phyloP scores from a whole-genome alignment of 2,329 filamentous ascomycete species.

The Colletotrichum musae region DNA sequence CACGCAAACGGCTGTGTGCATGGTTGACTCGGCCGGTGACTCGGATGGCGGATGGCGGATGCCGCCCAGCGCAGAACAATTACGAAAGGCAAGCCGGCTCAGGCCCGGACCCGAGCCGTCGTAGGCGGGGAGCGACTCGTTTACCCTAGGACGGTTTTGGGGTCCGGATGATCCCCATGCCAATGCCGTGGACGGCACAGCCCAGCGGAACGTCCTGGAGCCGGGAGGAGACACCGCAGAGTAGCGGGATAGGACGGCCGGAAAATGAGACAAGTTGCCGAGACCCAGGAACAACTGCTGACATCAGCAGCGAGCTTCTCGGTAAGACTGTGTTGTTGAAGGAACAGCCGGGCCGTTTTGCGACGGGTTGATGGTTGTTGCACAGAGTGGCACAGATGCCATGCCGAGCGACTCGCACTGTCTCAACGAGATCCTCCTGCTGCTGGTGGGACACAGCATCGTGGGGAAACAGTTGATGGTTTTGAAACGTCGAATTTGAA shows the following conservation, averaged over 20 bases:
- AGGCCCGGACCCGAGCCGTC: neutral
- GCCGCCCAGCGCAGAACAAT: too few relatives aligned
- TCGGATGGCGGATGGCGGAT: neutral
- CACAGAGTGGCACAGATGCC: too few relatives aligned
- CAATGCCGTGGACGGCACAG: conserved; percentile 17
- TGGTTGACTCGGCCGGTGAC: neutral
- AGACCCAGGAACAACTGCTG: too few relatives aligned
- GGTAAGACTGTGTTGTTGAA: too few relatives aligned
- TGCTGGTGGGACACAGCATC: neutral
- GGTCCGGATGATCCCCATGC: conserved; percentile 13
- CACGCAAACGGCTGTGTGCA: neutral
- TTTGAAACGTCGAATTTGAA: conserved; percentile 4
- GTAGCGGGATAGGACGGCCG: too few relatives aligned
- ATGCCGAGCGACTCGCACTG: neutral
- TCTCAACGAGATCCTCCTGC: neutral
- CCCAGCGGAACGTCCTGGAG: conserved; percentile 4
- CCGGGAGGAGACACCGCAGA: neutral
- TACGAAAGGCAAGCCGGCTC: neutral
- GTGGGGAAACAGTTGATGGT: neutral
- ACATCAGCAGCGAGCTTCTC: too few relatives aligned
- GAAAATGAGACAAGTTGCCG: too few relatives aligned
- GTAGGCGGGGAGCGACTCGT: neutral
- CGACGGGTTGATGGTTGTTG: too few relatives aligned
- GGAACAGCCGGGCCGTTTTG: too few relatives aligned
- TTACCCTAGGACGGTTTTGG: conserved; percentile 7